Evolutionary conservation across 1,284 basidiomycete species (phyloP).

Genomic region (Trichosporon sp.): DNA sequence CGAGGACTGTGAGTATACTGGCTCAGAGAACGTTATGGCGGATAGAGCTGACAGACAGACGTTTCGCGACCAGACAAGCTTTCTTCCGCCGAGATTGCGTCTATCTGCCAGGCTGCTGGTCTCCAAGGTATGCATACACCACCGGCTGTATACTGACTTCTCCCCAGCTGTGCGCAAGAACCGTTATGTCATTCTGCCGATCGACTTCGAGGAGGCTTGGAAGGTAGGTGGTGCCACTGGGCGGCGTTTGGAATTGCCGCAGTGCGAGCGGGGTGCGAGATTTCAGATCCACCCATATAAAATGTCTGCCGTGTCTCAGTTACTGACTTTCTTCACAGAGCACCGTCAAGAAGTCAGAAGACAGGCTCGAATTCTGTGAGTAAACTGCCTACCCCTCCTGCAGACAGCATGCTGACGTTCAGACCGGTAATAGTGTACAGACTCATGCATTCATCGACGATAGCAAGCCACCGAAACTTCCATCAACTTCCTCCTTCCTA

Average conservation of each 20-base stretch:
- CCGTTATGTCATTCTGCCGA: slow-evolving; percentile 92
- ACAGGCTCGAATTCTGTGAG: slow-evolving; percentile 94
- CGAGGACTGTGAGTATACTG: slow-evolving; percentile 76
- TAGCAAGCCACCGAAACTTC: neutral
- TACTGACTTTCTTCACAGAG: slow-evolving; percentile 59
- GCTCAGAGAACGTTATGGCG: neutral
- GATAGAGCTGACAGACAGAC: slow-evolving; percentile 55
- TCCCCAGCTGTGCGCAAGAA: slow-evolving; percentile 87
- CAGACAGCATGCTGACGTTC: slow-evolving; percentile 11
- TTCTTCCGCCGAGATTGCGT: slow-evolving; percentile 91
- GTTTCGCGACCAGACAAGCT: slow-evolving; percentile 94
- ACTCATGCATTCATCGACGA: slow-evolving; percentile 19
- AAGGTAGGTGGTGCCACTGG: slow-evolving; percentile 62
- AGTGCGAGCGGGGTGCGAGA: slow-evolving; percentile 11
- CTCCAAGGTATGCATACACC: slow-evolving; percentile 67
- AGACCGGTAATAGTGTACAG: slow-evolving; percentile 35
- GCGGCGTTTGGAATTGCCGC: slow-evolving; percentile 17
- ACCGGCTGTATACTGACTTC: slow-evolving; percentile 1
- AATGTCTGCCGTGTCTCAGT: slow-evolving; percentile 2
- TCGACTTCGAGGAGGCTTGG: slow-evolving; percentile 98
- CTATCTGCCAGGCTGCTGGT: slow-evolving; percentile 95
- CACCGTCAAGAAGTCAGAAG: slow-evolving; percentile 79
- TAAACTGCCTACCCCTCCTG: slow-evolving; percentile 7
- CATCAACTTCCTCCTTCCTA: neutral
- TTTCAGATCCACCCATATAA: slow-evolving; percentile 46